Base-by-base conservation (phyloP, 495 filamentous ascomycete genomes). In the Penicillium riverlandense region DNA sequence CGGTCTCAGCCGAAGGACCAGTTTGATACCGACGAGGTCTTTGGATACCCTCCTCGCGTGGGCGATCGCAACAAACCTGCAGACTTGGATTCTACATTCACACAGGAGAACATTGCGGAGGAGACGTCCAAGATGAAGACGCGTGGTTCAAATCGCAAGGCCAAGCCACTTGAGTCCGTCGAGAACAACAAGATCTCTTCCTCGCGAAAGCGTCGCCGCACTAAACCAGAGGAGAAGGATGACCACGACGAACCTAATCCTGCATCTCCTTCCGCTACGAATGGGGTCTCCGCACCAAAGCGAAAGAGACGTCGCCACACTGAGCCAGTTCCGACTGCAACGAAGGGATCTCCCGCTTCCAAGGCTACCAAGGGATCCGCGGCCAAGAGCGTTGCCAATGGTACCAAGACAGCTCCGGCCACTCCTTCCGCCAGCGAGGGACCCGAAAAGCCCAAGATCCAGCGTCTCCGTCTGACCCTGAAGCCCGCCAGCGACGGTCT, bases 1-100 rank as follows among this genome's bases (percentile, higher is more conserved):
- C 57, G 61, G 4, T 38, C 62, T 30, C 63, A 58, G 15, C 54
- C 58, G 0, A 29, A 50, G 4, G 44, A 61, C 5, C 62, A 71
- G 34, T 48, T 53, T 15, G 48, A 55, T n/a, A 55, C 41, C 11
- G 63, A 71, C 33, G 37, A 44, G 1, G 50, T 61, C 10, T 61
- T 63, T 40, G 66, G 70, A 0, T 72, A 59, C 43, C 67, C 70
- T 3, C 70, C 70, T 0, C 53, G 53, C 16, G 52, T 67, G 12
- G 70, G 69, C 4, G 51, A 65, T 30, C 64, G 67, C 4, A 72
- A 74, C 41, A 28, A 67, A 11, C 65, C 62, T 13, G 46, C 41
- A 29, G 44, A 38, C 11, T 14, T 15, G 3, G 35, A 27, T 22
- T 32, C 47, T 4, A 35, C 37, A 4, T 56, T 59, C 27, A 4